These are phyloP conservation scores for Solanum chaucha DNA, from an alignment of 257 asterid species.

Conservation along the genomic window DNA sequence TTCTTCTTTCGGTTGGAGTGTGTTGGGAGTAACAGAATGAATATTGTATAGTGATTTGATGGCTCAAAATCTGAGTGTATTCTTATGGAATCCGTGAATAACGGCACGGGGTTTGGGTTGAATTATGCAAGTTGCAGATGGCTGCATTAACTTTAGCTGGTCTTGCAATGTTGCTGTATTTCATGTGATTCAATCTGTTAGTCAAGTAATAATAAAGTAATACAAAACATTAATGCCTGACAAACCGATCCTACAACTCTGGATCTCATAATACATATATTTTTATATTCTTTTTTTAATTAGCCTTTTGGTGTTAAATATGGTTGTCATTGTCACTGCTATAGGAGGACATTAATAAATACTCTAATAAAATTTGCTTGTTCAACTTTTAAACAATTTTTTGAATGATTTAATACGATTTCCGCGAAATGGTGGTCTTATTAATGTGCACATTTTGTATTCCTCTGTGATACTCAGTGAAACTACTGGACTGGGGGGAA, in stretches of 20 bases:
- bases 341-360: not conserved
- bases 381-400: not conserved
- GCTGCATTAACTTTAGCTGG: slow-evolving; percentile 34
- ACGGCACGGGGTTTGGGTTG: slow-evolving; percentile 62
- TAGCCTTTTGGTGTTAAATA: not conserved
- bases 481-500: slow-evolving; percentile 89
- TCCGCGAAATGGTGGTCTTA: not conserved
- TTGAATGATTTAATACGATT: not conserved
- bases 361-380: not conserved
- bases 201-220: slow-evolving; percentile 23
- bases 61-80: slow-evolving; percentile 10
- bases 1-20: not conserved
- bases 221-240: slow-evolving; percentile 11
- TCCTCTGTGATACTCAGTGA: slow-evolving; percentile 40
- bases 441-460: slow-evolving; percentile 5
- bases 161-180: not conserved
- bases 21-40: not conserved
- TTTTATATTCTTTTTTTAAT: not conserved
- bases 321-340: not conserved
- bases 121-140: slow-evolving; percentile 22
- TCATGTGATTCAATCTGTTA: slow-evolving; percentile 53
- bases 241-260: slow-evolving; percentile 2
- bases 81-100: slow-evolving; percentile 65
- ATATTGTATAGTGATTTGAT: not conserved
- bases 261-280: slow-evolving; percentile 20